These are phyloP conservation scores for Cyclanthera cordifolia DNA, from an alignment of 306 rosid genomes.

Conservation along the genomic window DNA sequence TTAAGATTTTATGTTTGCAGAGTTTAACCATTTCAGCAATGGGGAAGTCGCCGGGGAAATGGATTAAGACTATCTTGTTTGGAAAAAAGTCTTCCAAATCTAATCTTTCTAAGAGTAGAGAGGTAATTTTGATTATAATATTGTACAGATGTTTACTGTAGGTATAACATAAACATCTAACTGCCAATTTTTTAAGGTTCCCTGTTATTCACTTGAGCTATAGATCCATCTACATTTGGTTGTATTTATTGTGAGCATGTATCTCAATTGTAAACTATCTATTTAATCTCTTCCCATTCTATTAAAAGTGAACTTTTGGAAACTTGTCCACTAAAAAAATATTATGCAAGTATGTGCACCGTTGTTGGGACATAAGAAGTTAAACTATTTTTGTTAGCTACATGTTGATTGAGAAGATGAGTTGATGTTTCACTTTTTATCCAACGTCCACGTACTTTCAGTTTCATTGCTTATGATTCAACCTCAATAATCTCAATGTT, in stretches of 20 bases:
- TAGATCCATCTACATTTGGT: neutral
- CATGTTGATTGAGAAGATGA: neutral
- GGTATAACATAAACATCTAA: neutral
- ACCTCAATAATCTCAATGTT: neutral
- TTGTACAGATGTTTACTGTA: neutral
- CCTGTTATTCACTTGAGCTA: neutral
- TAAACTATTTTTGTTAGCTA: neutral
- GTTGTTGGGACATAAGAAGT: neutral
- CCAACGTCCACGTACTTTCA: slow-evolving; percentile 6
- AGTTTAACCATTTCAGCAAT: slow-evolving; percentile 25
- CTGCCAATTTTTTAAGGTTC: neutral
- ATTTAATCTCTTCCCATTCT: neutral
- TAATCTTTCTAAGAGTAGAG: slow-evolving; percentile 48
- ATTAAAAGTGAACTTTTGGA: neutral
- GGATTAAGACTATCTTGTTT: slow-evolving; percentile 59
- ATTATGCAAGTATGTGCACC: neutral
- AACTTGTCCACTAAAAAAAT: neutral
- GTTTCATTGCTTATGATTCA: slow-evolving; percentile 4
- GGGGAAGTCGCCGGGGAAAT: slow-evolving; percentile 87
- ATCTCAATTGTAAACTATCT: neutral
- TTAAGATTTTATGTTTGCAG: slow-evolving; percentile 1
- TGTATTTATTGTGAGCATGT: neutral
- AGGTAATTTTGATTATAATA: slow-evolving; percentile 28
- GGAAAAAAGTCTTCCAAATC: slow-evolving; percentile 76
- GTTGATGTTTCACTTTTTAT: neutral